Conservation (phyloP, 164 flowering plant species). For the Stephania japonica region DNA sequence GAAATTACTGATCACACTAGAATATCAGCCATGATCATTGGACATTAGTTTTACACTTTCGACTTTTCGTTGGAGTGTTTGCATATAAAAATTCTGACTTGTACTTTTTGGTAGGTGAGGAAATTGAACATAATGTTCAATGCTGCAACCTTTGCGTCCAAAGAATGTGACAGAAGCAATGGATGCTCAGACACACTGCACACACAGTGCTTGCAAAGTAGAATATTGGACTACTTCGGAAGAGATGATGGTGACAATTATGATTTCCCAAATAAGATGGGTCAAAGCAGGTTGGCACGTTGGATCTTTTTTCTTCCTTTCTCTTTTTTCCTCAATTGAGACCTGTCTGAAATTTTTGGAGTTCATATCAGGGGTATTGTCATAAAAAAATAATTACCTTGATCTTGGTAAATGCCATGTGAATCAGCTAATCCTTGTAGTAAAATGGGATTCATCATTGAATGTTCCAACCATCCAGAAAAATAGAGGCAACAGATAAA, state of each 20-base stretch:
- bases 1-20: no score
- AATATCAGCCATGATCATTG: no score
- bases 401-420: neutral
- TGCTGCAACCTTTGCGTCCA: slow-evolving; percentile 60
- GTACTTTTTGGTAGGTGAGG: slow-evolving; percentile 37
- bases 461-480: neutral
- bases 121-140: slow-evolving; percentile 65
- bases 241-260: slow-evolving; percentile 24
- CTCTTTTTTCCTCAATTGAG: neutral
- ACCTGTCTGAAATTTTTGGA: neutral
- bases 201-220: slow-evolving; percentile 66
- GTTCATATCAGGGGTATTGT: neutral
- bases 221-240: slow-evolving; percentile 59
- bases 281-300: slow-evolving; percentile 50
- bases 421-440: neutral
- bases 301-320: neutral
- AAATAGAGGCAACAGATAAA: neutral
- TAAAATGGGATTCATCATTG: neutral
- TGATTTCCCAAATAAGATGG: slow-evolving; percentile 38
- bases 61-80: neutral
- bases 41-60: no score
- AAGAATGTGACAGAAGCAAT: slow-evolving; percentile 39
- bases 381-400: neutral
- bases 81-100: neutral
- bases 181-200: slow-evolving; percentile 62